Conservation (phyloP, 352 stramenopile species). For the Peronospora farinosa region DNA sequence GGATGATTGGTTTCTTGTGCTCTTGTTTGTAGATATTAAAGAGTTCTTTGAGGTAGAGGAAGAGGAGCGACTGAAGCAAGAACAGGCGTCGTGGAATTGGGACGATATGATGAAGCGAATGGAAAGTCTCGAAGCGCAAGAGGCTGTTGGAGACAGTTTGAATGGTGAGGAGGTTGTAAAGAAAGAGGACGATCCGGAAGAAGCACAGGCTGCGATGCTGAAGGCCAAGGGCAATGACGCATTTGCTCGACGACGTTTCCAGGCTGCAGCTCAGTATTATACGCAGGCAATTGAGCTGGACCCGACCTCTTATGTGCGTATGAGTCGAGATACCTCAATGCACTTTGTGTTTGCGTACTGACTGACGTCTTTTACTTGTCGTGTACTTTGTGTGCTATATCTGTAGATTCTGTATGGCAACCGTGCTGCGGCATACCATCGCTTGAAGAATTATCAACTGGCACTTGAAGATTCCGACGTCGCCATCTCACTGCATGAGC, state of each 20-base stretch:
- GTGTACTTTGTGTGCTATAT: neutral
- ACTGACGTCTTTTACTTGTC: slow-evolving; percentile 7
- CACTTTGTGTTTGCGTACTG: neutral
- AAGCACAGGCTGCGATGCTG: slow-evolving; percentile 35
- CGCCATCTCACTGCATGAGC: slow-evolving; percentile 52
- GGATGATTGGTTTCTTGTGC: neutral
- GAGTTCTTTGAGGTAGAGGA: slow-evolving; percentile 84
- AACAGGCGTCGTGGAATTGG: slow-evolving; percentile 66
- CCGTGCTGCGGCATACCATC: slow-evolving; percentile 65
- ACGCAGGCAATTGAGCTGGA: slow-evolving; percentile 81
- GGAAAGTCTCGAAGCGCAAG: slow-evolving; percentile 70
- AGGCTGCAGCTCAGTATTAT: slow-evolving; percentile 77
- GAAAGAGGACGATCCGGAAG: slow-evolving; percentile 19
- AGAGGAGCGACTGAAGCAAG: slow-evolving; percentile 61
- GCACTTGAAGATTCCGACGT: slow-evolving; percentile 60
- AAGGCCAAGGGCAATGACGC: slow-evolving; percentile 77
- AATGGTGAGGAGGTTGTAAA: slow-evolving; percentile 29
- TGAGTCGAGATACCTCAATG: neutral
- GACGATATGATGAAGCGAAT: slow-evolving; percentile 84
- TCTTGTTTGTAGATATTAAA: slow-evolving; percentile 42
- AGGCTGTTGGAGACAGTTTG: slow-evolving; percentile 30
- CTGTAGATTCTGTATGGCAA: slow-evolving; percentile 78
- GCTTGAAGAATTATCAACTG: slow-evolving; percentile 59
- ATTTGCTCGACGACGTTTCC: slow-evolving; percentile 72
- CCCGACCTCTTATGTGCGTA: slow-evolving; percentile 58